Conservation (phyloP, 148 eudicot genomes). For the Agrostemma githago region DNA sequence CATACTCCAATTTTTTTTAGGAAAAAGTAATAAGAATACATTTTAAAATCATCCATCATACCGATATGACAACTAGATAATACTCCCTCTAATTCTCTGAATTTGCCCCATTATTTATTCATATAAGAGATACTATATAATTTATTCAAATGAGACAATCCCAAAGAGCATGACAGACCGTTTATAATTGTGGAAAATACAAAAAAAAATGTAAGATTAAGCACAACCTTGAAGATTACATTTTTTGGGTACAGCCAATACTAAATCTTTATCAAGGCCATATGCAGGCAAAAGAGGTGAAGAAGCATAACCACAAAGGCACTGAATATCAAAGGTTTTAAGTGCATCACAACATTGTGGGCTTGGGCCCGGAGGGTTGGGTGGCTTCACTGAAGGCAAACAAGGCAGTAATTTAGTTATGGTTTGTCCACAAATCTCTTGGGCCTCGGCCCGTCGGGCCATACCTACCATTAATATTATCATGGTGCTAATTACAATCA, state of each 20-base stretch:
- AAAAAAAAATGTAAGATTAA: not conserved
- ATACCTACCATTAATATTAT: not conserved
- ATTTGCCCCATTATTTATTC: too few relatives aligned
- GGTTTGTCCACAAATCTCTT: not conserved
- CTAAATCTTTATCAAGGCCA: conserved; percentile 16
- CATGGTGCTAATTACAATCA: not conserved
- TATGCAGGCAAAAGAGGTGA: conserved; percentile 10
- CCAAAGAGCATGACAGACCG: too few relatives aligned
- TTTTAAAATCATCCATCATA: too few relatives aligned
- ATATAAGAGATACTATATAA: too few relatives aligned
- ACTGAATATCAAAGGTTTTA: not conserved
- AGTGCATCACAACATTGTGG: conserved; percentile 11
- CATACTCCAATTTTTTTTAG: too few relatives aligned
- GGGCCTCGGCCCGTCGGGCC: not conserved
- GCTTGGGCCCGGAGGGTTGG: conserved; percentile 18
- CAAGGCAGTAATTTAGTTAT: not conserved
- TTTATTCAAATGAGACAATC: too few relatives aligned
- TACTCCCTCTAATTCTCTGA: too few relatives aligned
- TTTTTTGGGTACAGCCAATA: conserved; percentile 12
- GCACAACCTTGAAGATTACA: conserved; percentile 21
- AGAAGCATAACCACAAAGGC: conserved; percentile 14
- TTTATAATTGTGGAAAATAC: not conserved
- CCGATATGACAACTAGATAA: too few relatives aligned
- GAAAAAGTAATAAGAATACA: too few relatives aligned
- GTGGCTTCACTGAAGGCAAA: conserved; percentile 10